Percentiles rank a stretch among this genome's conserved stretches.
Conservation (phyloP, 176 grass and related monocot species). For the Poa pratensis region DNA sequence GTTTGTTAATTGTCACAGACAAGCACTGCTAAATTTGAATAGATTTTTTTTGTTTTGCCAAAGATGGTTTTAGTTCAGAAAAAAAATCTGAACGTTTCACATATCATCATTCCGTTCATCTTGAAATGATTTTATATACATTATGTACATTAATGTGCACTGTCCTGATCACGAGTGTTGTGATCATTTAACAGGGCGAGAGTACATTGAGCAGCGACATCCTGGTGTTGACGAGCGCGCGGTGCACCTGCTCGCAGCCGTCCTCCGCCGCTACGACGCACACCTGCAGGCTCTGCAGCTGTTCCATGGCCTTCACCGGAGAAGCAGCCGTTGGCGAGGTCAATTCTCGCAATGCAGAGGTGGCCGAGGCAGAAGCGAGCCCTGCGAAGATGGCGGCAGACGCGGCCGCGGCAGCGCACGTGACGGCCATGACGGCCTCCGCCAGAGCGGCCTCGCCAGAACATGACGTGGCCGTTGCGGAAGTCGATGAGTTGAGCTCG, state of each 20-base stretch:
- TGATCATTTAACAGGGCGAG: no score
- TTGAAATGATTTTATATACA: no score
- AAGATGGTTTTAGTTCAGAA: no score
- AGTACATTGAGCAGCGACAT: no score
- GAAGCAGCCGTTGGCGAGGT: conserved; percentile 23
- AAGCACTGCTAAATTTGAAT: no score
- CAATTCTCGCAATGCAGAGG: conserved; percentile 32
- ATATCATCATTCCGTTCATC: no score
- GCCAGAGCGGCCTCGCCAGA: conserved; percentile 42
- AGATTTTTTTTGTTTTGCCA: no score
- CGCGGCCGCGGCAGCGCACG: conserved; percentile 36
- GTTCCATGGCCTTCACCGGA: conserved; percentile 43
- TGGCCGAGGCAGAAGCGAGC: conserved; percentile 45
- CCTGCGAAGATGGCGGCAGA: conserved; percentile 55
- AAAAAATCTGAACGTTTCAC: no score
- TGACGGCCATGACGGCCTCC: conserved; percentile 37
- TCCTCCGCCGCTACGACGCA: conserved; percentile 56
- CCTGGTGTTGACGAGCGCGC: no score
- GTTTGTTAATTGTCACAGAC: no score
- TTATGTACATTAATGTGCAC: conserved; percentile 42
- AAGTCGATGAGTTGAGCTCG: background rate
- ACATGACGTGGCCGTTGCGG: background rate
- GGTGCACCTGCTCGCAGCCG: conserved; percentile 12
- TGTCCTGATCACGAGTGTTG: conserved; percentile 42
- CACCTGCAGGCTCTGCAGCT: conserved; percentile 43